phyloP scores from a whole-genome alignment of 2,329 filamentous ascomycete species.

The Aspergillus caelatus region DNA sequence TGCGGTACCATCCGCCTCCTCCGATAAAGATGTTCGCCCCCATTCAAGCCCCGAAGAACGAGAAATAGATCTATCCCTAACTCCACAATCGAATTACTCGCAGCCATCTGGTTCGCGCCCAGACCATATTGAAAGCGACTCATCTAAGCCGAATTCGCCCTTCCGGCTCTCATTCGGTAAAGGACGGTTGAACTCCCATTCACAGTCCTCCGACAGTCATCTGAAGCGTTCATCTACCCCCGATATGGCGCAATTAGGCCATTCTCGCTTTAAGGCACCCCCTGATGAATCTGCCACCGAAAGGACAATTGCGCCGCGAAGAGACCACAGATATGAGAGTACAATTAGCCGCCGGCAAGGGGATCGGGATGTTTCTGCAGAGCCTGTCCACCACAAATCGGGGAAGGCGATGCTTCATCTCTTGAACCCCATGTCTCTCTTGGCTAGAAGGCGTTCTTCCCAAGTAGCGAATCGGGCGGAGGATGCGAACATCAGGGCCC shows the following conservation, averaged over 20 bases:
- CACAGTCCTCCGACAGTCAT: conserved; percentile 26
- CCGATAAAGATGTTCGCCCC: conserved; percentile 31
- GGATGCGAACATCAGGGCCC: conserved; percentile 54
- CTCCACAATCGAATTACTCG: conserved; percentile 29
- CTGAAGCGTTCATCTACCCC: conserved; percentile 32
- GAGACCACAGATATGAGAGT: conserved; percentile 31
- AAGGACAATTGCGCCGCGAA: conserved; percentile 24
- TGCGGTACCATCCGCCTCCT: conserved; percentile 28
- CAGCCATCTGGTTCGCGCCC: conserved; percentile 28
- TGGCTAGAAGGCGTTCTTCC: conserved; percentile 60
- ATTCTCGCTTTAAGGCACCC: conserved; percentile 33
- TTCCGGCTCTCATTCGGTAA: conserved; percentile 41
- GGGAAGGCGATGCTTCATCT: conserved; percentile 58
- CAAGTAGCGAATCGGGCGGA: conserved; percentile 55
- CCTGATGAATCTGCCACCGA: conserved; percentile 30
- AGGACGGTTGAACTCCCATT: conserved; percentile 26
- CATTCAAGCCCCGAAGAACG: conserved; percentile 36
- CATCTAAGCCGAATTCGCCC: conserved; percentile 37
- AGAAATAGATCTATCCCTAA: conserved; percentile 24
- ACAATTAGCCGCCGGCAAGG: conserved; percentile 24
- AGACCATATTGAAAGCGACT: conserved; percentile 31
- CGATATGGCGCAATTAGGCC: conserved; percentile 24
- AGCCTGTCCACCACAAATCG: conserved; percentile 34
- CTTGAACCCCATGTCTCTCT: conserved; percentile 63
- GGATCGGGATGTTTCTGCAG: conserved; percentile 32